Conservation (phyloP, 331 rosid genomes). For the Acacia concinna region DNA sequence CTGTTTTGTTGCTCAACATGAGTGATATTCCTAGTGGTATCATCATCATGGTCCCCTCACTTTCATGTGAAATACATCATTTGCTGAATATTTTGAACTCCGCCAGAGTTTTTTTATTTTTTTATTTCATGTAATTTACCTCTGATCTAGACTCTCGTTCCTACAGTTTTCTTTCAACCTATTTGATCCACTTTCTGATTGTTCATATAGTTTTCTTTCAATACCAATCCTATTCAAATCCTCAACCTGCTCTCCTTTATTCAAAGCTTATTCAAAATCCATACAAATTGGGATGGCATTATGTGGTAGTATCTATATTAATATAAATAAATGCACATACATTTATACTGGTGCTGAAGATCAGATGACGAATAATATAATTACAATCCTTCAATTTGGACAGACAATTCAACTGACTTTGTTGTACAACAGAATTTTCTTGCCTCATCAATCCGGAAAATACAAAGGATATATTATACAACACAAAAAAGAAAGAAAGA, state of each 20-base stretch:
- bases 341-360: not conserved
- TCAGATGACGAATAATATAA: not conserved
- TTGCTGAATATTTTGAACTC: not conserved
- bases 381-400: not conserved
- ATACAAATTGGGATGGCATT: not conserved
- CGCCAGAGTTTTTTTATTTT: not conserved
- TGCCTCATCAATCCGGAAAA: slow-evolving; percentile 37
- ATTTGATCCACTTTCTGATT: not conserved
- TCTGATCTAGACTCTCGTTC: slow-evolving; percentile 9
- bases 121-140: not conserved
- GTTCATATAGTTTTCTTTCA: not conserved
- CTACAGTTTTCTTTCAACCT: not conserved
- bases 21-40: slow-evolving; percentile 13
- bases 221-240: not conserved
- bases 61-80: slow-evolving; percentile 20
- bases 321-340: not conserved
- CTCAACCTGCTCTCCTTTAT: not conserved
- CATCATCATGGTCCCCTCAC: slow-evolving; percentile 11
- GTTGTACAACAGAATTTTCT: slow-evolving; percentile 31
- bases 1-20: slow-evolving; percentile 63
- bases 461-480: slow-evolving; percentile 25
- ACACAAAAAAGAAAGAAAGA: slow-evolving; percentile 27
- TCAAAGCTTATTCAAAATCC: not conserved
- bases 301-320: not conserved
- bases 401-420: slow-evolving; percentile 15